Conservation (phyloP, 1,284 basidiomycete genomes). For the Sporisorium graminicola region DNA sequence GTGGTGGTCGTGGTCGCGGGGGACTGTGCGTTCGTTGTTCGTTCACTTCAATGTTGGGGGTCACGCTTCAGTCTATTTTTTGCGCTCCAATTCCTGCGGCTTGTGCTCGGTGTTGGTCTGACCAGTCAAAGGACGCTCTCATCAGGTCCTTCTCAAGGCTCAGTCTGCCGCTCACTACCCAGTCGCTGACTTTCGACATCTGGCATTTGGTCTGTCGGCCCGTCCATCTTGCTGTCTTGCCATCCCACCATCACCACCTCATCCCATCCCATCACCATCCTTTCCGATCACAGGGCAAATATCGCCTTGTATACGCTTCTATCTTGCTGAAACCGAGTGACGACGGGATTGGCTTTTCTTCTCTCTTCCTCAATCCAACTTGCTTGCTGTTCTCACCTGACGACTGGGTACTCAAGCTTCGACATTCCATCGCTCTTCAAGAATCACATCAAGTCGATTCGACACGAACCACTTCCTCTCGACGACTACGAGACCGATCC, state of each 20-base stretch:
- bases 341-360: conserved; percentile 39
- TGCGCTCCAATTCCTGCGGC: background rate
- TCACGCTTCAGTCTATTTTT: conserved; percentile 4
- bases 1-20: conserved; percentile 25
- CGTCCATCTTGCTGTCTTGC: conserved; percentile 24
- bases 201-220: conserved; percentile 2
- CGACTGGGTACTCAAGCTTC: conserved; percentile 40
- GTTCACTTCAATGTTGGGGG: conserved; percentile 27
- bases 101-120: conserved; percentile 6
- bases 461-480: background rate
- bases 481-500: conserved; percentile 14
- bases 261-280: conserved; percentile 3
- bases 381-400: conserved; percentile 37
- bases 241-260: conserved; percentile 24
- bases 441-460: background rate
- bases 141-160: conserved; percentile 5
- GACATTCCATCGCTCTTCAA: conserved; percentile 4
- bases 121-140: background rate
- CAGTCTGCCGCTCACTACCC: background rate
- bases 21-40: conserved; percentile 7
- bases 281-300: conserved; percentile 12
- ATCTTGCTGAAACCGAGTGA: conserved; percentile 46
- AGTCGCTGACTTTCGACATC: background rate
- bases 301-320: background rate
- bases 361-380: conserved; percentile 2